These are phyloP conservation scores for Aspergillus nidulans DNA, from an alignment of 495 filamentous ascomycete genomes.

Conservation along the genomic window DNA sequence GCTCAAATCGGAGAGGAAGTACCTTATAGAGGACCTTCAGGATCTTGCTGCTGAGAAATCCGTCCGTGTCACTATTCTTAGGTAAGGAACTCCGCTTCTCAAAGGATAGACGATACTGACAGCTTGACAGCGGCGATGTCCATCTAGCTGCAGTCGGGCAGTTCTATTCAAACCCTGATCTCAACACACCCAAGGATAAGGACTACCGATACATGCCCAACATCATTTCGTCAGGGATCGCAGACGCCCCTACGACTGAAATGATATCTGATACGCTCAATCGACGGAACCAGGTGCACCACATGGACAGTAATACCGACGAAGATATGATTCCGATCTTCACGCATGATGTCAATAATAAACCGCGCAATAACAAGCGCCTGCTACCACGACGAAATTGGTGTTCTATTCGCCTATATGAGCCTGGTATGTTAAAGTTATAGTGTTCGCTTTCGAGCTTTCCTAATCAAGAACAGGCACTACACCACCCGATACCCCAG, in stretches of 20 bases:
- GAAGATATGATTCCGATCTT: constrained; percentile 97
- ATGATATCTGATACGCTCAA: constrained; percentile 88
- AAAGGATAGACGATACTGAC: neutral
- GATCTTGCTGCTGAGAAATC: constrained; percentile 86
- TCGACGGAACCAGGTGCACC: constrained; percentile 88
- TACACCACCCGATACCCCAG: constrained; percentile 64
- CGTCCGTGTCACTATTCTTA: constrained; percentile 82
- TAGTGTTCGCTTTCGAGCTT: neutral
- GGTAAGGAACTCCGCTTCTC: constrained; percentile 36
- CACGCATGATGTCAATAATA: constrained; percentile 79
- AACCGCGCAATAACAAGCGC: constrained; percentile 82
- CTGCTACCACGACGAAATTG: constrained; percentile 90
- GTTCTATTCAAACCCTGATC: constrained; percentile 84
- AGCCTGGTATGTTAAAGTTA: constrained; percentile 50
- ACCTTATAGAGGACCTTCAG: constrained; percentile 85
- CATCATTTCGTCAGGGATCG: constrained; percentile 85
- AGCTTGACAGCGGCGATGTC: constrained; percentile 67
- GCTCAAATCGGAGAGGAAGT: constrained; percentile 82
- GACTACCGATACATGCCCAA: constrained; percentile 94
- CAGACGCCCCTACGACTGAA: constrained; percentile 86
- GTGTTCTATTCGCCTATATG: constrained; percentile 80
- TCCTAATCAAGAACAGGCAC: constrained; percentile 26
- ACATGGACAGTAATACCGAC: constrained; percentile 68
- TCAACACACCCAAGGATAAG: constrained; percentile 71
- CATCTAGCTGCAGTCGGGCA: constrained; percentile 89